A percentile compares a stretch with the other conserved stretches of the same genome.
Conservation (phyloP, 192 early-diverging fungal genomes). For the Kappamyces sp. region DNA sequence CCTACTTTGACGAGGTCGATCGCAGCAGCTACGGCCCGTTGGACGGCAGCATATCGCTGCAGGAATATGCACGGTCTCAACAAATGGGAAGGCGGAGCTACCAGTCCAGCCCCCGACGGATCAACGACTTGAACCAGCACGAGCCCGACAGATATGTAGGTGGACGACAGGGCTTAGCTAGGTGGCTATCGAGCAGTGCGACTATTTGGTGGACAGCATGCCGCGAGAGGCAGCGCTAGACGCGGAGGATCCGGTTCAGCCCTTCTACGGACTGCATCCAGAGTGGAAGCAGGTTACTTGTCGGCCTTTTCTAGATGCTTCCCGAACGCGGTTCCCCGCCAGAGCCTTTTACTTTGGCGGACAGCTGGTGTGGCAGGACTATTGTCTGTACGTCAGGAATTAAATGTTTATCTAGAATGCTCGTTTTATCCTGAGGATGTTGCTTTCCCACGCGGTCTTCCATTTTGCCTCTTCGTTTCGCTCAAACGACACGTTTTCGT, state of each 20-base stretch:
- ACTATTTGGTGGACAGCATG: constrained; percentile 62
- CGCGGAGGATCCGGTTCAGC: constrained; percentile 45
- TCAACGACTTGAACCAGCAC: constrained; percentile 67
- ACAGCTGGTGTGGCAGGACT: constrained; percentile 6
- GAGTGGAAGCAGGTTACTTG: constrained; percentile 58
- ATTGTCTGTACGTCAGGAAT: constrained; percentile 10
- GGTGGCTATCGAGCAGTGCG: constrained; percentile 45
- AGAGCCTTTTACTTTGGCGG: constrained; percentile 12
- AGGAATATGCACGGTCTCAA: not conserved
- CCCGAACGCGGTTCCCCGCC: constrained; percentile 2
- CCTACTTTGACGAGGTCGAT: constrained; percentile 58
- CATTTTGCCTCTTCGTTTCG: not conserved
- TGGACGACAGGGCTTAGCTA: constrained; percentile 15
- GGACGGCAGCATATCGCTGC: constrained; percentile 7
- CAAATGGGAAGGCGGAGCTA: constrained; percentile 4
- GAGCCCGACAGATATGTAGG: constrained; percentile 58
- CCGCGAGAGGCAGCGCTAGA: constrained; percentile 12
- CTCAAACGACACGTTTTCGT: not conserved
- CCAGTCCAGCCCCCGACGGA: constrained; percentile 29
- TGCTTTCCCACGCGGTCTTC: constrained; percentile 7
- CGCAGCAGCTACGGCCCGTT: not conserved
- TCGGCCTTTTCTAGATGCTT: constrained; percentile 58
- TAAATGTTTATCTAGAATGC: constrained; percentile 7
- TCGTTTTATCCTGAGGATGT: not conserved
- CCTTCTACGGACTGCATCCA: constrained; percentile 32